phyloP scores from a whole-genome alignment of 2,329 filamentous ascomycete genomes.

The Colletotrichum tabaci region DNA sequence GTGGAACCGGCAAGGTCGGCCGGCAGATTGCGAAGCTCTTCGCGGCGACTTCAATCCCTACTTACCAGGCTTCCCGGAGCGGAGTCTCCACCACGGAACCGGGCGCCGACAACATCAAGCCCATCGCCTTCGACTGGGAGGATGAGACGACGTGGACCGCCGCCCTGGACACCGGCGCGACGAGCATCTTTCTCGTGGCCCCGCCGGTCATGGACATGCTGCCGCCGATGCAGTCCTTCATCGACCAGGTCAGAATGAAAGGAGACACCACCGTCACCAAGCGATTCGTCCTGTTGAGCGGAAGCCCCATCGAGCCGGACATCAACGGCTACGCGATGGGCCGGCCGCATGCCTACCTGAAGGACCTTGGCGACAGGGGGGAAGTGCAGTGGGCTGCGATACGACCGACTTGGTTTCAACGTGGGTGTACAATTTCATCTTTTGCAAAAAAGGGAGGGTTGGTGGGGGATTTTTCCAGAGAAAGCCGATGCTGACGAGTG shows the following conservation, averaged over 20 bases:
- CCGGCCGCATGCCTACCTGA: constrained; percentile 56
- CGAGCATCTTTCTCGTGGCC: constrained; percentile 57
- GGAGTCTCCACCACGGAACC: constrained; percentile 45
- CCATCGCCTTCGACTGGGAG: constrained; percentile 61
- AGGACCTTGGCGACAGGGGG: constrained; percentile 52
- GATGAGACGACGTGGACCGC: constrained; percentile 56
- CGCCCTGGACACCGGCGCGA: constrained; percentile 48
- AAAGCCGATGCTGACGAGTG: not conserved
- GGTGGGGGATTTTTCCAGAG: no score
- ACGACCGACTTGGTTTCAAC: constrained; percentile 65
- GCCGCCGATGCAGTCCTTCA: constrained; percentile 55
- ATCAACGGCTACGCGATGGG: constrained; percentile 55
- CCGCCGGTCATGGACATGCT: constrained; percentile 52
- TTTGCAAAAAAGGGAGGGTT: no score
- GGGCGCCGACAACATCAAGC: constrained; percentile 36
- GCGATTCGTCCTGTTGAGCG: constrained; percentile 63
- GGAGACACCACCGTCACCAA: constrained; percentile 47
- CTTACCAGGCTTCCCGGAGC: constrained; percentile 56
- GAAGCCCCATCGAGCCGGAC: constrained; percentile 50
- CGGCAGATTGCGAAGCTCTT: constrained; percentile 56
- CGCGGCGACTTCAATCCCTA: constrained; percentile 46
- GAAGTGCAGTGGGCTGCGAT: constrained; percentile 60
- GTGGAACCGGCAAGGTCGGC: constrained; percentile 62
- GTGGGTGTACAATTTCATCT: constrained; percentile 45
- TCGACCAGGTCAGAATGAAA: constrained; percentile 56